Percentiles rank a stretch among this genome's conserved stretches.
phyloP scores from a whole-genome alignment of 1,284 basidiomycete genomes.

The Sporisorium iseilematis-ciliati region DNA sequence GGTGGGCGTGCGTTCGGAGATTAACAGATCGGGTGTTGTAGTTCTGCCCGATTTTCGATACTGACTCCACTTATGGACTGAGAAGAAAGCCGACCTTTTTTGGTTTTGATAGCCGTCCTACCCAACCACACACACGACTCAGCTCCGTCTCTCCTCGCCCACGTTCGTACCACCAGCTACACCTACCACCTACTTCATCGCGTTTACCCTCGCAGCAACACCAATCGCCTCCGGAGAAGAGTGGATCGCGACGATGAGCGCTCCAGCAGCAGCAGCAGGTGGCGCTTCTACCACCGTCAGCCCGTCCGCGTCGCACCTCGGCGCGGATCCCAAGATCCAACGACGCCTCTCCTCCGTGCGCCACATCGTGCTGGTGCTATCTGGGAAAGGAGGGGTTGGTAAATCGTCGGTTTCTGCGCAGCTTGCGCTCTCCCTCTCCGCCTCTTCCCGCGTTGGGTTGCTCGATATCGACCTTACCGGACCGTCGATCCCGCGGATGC shows the following conservation, averaged over 20 bases:
- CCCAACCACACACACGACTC: slow-evolving; percentile 1
- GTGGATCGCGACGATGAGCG: slow-evolving; percentile 19
- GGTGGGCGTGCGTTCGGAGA: too few species aligned
- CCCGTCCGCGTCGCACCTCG: slow-evolving; percentile 48
- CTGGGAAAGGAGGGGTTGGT: slow-evolving; percentile 97
- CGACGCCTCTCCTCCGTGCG: slow-evolving; percentile 75
- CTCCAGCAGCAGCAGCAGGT: neutral
- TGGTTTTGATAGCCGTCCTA: too few species aligned
- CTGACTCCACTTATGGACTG: too few species aligned
- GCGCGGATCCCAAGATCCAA: slow-evolving; percentile 62
- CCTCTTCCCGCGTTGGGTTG: slow-evolving; percentile 77
- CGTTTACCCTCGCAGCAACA: too few species aligned
- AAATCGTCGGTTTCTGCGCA: slow-evolving; percentile 96
- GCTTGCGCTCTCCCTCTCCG: slow-evolving; percentile 80
- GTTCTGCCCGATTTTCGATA: too few species aligned
- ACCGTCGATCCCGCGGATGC: slow-evolving; percentile 95
- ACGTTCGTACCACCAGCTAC: neutral
- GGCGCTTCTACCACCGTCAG: slow-evolving; percentile 18
- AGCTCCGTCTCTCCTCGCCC: neutral
- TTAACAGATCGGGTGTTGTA: too few species aligned
- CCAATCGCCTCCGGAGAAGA: neutral
- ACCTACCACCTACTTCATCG: neutral
- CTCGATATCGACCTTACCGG: slow-evolving; percentile 97
- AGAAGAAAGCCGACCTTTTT: too few species aligned
- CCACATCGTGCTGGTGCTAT: slow-evolving; percentile 90